phyloP scores from a whole-genome alignment of 345 rosid genomes.

The Viola odorata region DNA sequence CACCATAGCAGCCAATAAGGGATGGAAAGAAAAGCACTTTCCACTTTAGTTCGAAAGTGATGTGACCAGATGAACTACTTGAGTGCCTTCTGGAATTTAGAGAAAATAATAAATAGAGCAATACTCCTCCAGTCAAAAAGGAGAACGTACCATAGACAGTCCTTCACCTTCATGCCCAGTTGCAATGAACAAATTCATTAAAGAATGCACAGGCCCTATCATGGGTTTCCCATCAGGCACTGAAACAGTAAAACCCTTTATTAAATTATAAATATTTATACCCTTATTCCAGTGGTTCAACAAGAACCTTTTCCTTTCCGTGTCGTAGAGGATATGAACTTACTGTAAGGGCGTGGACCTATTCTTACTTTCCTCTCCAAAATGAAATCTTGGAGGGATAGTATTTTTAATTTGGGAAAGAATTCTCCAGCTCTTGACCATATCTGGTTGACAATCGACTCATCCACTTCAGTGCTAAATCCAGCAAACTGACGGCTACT shows the following conservation, averaged over 20 bases:
- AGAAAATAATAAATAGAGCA: neutral
- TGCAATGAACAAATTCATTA: constrained; percentile 62
- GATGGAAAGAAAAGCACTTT: neutral
- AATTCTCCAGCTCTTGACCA: constrained; percentile 73
- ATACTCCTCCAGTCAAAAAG: neutral
- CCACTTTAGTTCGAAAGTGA: neutral
- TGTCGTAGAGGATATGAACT: constrained; percentile 22
- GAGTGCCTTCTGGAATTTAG: neutral
- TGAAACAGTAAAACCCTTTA: constrained; percentile 25
- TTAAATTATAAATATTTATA: constrained; percentile 3
- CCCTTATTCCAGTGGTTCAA: neutral
- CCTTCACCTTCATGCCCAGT: constrained; percentile 97
- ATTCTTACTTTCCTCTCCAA: constrained; percentile 68
- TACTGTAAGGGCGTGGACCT: constrained; percentile 94
- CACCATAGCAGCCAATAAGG: neutral
- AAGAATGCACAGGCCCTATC: constrained; percentile 63
- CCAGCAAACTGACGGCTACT: constrained; percentile 94
- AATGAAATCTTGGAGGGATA: constrained; percentile 37
- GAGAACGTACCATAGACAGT: constrained; percentile 60
- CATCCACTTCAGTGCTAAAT: constrained; percentile 59
- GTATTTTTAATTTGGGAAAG: constrained; percentile 63
- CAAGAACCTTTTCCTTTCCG: neutral
- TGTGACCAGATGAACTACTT: neutral
- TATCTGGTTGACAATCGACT: constrained; percentile 47
- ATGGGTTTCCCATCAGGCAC: constrained; percentile 94